Conservation (phyloP, 2,329 filamentous ascomycete genomes). For the Stachybotrys echinatus region DNA sequence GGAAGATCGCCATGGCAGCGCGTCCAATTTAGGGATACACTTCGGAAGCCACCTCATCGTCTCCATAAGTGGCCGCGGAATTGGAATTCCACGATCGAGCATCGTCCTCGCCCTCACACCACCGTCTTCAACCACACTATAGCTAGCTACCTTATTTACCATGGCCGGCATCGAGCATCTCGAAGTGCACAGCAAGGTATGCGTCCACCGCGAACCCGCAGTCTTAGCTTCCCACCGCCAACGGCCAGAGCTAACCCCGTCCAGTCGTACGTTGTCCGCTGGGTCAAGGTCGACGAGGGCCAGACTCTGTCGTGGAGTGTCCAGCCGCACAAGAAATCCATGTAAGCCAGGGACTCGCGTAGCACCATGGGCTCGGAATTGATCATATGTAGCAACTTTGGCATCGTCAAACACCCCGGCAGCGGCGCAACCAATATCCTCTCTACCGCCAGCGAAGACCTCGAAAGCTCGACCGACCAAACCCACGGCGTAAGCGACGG, state of each 20-base stretch:
- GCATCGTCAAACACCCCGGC: constrained; percentile 94
- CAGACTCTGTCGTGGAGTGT: constrained; percentile 97
- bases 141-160: neutral
- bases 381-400: constrained; percentile 66
- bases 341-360: constrained; percentile 40
- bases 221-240: neutral
- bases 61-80: no score
- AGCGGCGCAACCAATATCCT: constrained; percentile 49
- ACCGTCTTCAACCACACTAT: neutral
- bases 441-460: constrained; percentile 36
- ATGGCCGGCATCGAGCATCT: constrained; percentile 97
- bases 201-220: neutral
- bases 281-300: constrained; percentile 85
- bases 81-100: no score
- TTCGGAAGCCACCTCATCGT: neutral
- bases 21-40: neutral
- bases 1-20: neutral
- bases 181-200: constrained; percentile 89
- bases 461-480: constrained; percentile 42
- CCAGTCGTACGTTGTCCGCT: constrained; percentile 95
- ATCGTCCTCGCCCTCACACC: no score
- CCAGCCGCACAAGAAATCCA: constrained; percentile 95
- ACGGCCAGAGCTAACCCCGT: constrained; percentile 13
- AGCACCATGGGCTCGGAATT: constrained; percentile 4
- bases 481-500: constrained; percentile 35